Evolutionary conservation across 225 moss, liverwort and hornwort genomes (phyloP).

Genomic region (Physcomitrium patens): DNA sequence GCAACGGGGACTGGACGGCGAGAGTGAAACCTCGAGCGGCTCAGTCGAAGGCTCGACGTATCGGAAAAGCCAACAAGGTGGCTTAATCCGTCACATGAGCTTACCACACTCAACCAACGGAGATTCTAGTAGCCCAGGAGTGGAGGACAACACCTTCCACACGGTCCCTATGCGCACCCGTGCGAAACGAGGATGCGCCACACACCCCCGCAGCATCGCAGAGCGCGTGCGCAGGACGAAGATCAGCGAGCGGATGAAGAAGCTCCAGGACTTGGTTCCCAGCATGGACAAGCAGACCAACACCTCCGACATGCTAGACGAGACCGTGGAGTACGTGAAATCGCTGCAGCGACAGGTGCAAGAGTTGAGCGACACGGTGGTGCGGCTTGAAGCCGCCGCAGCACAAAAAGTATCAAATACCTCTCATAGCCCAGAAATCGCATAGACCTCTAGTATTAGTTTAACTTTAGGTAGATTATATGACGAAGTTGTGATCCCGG

Average conservation of each 20-base stretch:
- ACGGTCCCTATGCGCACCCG: slow-evolving; percentile 61
- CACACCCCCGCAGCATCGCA: slow-evolving; percentile 71
- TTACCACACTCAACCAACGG: slow-evolving; percentile 36
- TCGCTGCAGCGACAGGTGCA: slow-evolving; percentile 54
- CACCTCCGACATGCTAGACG: slow-evolving; percentile 70
- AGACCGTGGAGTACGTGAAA: slow-evolving; percentile 67
- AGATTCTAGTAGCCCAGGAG: slow-evolving; percentile 29
- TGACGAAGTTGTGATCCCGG: slow-evolving; percentile 2
- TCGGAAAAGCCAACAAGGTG: slow-evolving; percentile 27
- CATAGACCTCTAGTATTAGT: not conserved
- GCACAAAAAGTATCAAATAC: not conserved
- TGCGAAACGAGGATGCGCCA: slow-evolving; percentile 71
- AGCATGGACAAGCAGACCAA: slow-evolving; percentile 77
- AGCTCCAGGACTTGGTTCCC: slow-evolving; percentile 62
- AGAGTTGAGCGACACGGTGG: slow-evolving; percentile 51
- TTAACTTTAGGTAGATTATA: not conserved
- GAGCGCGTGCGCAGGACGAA: slow-evolving; percentile 66
- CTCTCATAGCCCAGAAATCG: not conserved
- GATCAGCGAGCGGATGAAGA: slow-evolving; percentile 72
- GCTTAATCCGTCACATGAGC: slow-evolving; percentile 52
- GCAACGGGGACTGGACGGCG: slow-evolving; percentile 44
- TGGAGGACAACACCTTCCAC: slow-evolving; percentile 43
- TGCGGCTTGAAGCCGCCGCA: slow-evolving; percentile 42
- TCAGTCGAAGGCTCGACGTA: slow-evolving; percentile 49
- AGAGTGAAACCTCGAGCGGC: slow-evolving; percentile 61